A percentile compares a stretch with the other conserved stretches of the same genome.
These are phyloP conservation scores for Turnera subulata DNA, from an alignment of 345 rosid species.

Conservation along the genomic window DNA sequence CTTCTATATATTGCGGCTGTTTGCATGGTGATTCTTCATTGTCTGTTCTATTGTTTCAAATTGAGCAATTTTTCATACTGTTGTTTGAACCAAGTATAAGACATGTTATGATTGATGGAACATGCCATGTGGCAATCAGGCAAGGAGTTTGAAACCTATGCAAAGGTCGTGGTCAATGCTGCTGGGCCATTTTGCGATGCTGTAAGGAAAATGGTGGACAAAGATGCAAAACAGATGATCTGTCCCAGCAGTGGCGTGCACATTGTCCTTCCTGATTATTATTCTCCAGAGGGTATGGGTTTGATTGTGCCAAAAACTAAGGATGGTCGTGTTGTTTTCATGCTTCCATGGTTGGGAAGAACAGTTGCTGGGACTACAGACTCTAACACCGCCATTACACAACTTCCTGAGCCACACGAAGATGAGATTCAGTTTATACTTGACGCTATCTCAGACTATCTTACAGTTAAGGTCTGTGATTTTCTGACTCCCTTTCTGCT, in stretches of 20 bases:
- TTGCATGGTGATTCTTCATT: too few species aligned
- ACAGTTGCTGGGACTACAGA: constrained; percentile 98
- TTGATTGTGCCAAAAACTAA: constrained; percentile 98
- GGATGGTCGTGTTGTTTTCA: constrained; percentile 97
- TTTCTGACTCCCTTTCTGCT: neutral
- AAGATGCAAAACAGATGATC: constrained; percentile 66
- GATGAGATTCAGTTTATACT: constrained; percentile 97
- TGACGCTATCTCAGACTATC: constrained; percentile 91
- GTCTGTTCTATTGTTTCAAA: neutral
- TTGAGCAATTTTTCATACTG: neutral
- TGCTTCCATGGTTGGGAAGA: constrained; percentile 99
- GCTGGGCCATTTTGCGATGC: constrained; percentile 97
- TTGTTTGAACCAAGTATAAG: neutral
- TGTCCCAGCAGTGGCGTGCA: constrained; percentile 98
- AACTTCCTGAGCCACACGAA: constrained; percentile 94
- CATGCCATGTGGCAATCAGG: constrained; percentile 41
- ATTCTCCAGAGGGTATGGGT: constrained; percentile 99
- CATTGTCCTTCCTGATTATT: constrained; percentile 90
- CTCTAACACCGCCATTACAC: constrained; percentile 70
- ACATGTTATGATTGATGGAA: constrained; percentile 10
- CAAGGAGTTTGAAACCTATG: constrained; percentile 75
- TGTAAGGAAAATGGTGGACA: constrained; percentile 74
- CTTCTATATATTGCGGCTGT: too few species aligned
- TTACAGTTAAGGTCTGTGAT: constrained; percentile 62
- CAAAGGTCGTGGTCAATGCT: constrained; percentile 88